phyloP scores from a whole-genome alignment of 108 stramenopile genomes.

The Licmophora abbreviata region DNA sequence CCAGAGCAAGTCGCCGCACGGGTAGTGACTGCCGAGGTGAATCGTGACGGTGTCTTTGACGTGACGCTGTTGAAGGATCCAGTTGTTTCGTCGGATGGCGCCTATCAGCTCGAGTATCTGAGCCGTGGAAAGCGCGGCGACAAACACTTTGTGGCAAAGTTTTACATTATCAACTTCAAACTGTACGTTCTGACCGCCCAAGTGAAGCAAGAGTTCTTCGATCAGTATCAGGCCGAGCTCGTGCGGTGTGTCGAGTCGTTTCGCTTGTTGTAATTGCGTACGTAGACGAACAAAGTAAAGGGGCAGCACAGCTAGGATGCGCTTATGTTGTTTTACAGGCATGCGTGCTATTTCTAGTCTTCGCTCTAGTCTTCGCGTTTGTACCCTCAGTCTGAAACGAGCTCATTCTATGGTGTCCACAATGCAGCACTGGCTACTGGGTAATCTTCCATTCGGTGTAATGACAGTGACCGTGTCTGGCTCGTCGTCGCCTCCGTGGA shows the following conservation, averaged over 20 bases:
- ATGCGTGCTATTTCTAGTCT: neutral
- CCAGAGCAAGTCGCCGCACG: slow-evolving; percentile 76
- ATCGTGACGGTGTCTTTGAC: slow-evolving; percentile 76
- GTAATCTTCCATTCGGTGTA: slow-evolving; percentile 7
- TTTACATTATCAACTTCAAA: slow-evolving; percentile 41
- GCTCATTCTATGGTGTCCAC: neutral
- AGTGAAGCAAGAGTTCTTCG: slow-evolving; percentile 45
- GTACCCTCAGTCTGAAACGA: neutral
- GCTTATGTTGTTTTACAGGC: neutral
- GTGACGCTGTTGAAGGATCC: slow-evolving; percentile 72
- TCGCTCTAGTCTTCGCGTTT: neutral
- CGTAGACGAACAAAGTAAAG: too few relatives aligned
- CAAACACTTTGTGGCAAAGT: slow-evolving; percentile 59
- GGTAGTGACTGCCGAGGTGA: slow-evolving; percentile 77
- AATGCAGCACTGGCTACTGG: neutral
- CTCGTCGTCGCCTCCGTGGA: slow-evolving; percentile 29
- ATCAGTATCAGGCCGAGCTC: slow-evolving; percentile 18
- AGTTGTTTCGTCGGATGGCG: slow-evolving; percentile 22
- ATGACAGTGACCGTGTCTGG: slow-evolving; percentile 14
- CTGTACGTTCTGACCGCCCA: slow-evolving; percentile 79
- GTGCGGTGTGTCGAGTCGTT: too few relatives aligned
- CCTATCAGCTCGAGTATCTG: slow-evolving; percentile 62
- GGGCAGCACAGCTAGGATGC: too few relatives aligned
- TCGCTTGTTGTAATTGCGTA: too few relatives aligned
- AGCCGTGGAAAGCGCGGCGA: slow-evolving; percentile 60